Conservation (phyloP, 129 eudicot genomes). For the Pseudognaphalium luteoalbum region DNA sequence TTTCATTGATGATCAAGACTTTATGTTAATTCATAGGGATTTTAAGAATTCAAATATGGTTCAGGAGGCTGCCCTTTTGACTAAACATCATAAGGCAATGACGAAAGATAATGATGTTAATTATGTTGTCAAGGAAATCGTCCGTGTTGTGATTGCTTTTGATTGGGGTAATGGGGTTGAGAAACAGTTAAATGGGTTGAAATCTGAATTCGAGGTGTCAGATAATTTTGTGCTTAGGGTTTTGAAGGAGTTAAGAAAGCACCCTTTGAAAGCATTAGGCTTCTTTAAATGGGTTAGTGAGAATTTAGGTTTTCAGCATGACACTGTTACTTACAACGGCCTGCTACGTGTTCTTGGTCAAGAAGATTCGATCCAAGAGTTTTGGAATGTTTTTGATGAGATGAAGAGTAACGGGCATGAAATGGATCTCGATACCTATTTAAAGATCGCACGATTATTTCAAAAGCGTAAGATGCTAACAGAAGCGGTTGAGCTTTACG, state of each 20-base stretch:
- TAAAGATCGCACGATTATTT: constrained; percentile 64
- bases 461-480: constrained; percentile 67
- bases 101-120: constrained; percentile 40
- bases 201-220: constrained; percentile 34
- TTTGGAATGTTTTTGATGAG: constrained; percentile 58
- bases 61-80: constrained; percentile 47
- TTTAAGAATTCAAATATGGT: constrained; percentile 49
- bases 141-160: constrained; percentile 32
- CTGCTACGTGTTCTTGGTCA: constrained; percentile 62
- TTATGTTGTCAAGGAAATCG: constrained; percentile 56
- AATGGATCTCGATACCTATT: constrained; percentile 81
- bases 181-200: constrained; percentile 46
- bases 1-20: constrained; percentile 61
- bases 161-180: constrained; percentile 70
- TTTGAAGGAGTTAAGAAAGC: constrained; percentile 49
- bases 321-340: constrained; percentile 67
- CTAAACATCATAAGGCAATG: constrained; percentile 52
- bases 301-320: constrained; percentile 42
- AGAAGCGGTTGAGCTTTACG: constrained; percentile 81
- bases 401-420: constrained; percentile 69
- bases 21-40: constrained; percentile 32
- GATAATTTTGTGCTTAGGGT: constrained; percentile 70
- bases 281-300: constrained; percentile 66
- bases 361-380: constrained; percentile 53
- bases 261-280: constrained; percentile 53